phyloP scores from a whole-genome alignment of 2,329 filamentous ascomycete species.

The Davidsoniella neocaledoniae region DNA sequence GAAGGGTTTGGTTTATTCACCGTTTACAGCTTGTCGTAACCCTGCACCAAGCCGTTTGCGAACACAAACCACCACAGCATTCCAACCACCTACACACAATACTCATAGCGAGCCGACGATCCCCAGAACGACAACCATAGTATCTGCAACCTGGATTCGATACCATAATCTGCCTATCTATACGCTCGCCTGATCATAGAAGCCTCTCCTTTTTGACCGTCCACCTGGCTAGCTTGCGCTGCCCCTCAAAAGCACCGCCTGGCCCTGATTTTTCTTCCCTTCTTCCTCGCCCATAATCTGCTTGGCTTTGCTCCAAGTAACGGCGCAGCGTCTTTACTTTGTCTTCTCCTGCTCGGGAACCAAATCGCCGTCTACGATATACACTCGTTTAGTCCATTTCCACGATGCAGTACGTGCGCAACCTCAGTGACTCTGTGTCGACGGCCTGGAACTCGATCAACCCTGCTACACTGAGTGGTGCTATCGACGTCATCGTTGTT shows the following conservation, averaged over 20 bases:
- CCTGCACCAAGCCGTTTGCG: constrained; percentile 1
- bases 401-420: constrained; percentile 93
- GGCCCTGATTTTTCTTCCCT: not conserved
- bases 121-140: not conserved
- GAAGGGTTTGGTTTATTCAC: too few species aligned
- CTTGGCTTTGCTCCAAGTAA: not conserved
- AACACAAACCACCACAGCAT: constrained; percentile 2
- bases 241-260: not conserved
- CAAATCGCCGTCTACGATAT: not conserved
- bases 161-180: not conserved
- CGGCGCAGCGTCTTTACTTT: not conserved
- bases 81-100: constrained; percentile 5
- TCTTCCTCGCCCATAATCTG: not conserved
- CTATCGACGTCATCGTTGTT: constrained; percentile 97
- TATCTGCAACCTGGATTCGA: not conserved
- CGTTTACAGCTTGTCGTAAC: too few species aligned
- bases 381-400: too few species aligned
- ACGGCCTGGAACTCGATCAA: constrained; percentile 99
- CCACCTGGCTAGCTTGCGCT: not conserved
- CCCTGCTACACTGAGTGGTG: constrained; percentile 87
- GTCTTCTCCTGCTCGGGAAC: too few species aligned
- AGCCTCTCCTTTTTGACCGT: not conserved
- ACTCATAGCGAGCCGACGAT: not conserved
- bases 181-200: not conserved
- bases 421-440: constrained; percentile 85